phyloP scores from a whole-genome alignment of 179 eudicot species.

The Amaranthus tricolor region DNA sequence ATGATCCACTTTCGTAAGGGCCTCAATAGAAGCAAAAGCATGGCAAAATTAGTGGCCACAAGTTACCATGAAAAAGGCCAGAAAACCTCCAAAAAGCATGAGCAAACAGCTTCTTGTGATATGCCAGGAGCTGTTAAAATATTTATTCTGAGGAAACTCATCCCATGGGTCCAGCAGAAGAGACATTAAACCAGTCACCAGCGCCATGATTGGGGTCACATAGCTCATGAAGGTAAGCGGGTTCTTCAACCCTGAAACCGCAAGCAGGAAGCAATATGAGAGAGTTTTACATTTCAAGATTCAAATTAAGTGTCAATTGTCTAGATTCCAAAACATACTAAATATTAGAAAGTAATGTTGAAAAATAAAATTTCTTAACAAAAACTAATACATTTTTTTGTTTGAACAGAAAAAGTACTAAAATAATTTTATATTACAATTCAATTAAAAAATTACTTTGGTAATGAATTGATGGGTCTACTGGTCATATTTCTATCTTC shows the following conservation, averaged over 20 bases:
- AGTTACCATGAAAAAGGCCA: conserved; percentile 91
- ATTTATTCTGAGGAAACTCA: conserved; percentile 56
- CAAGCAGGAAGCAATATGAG: conserved; percentile 11
- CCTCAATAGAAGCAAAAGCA: conserved; percentile 10
- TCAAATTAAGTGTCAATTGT: neutral
- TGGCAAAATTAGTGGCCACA: conserved; percentile 3
- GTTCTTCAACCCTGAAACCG: conserved; percentile 71
- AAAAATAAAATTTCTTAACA: no score
- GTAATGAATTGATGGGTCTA: no score
- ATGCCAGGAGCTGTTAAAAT: conserved; percentile 78
- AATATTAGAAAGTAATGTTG: no score
- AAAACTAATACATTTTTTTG: no score
- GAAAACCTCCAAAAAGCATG: conserved; percentile 93
- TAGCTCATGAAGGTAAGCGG: conserved; percentile 95
- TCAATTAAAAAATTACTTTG: no score
- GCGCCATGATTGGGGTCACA: conserved; percentile 91
- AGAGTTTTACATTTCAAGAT: neutral
- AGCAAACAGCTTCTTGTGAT: conserved; percentile 68
- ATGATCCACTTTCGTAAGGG: conserved; percentile 10
- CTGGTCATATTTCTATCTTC: no score
- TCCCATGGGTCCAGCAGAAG: conserved; percentile 86
- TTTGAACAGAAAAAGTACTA: no score
- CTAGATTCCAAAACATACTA: no score
- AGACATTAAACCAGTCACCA: conserved; percentile 72
- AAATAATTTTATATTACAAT: no score